Base-by-base conservation (phyloP, 495 filamentous ascomycete species). In the Penicillium manginii region DNA sequence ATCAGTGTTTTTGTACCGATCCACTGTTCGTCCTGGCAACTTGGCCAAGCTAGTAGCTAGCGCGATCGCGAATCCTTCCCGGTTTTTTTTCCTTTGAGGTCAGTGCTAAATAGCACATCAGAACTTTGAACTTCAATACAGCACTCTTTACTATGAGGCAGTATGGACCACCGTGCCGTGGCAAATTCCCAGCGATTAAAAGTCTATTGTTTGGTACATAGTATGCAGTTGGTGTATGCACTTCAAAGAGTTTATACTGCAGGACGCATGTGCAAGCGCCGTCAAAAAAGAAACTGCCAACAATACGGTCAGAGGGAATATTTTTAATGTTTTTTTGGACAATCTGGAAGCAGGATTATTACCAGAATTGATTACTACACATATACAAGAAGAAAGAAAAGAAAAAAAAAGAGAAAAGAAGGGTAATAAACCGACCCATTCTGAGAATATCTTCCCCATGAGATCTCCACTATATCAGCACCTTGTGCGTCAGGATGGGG, bases 11-110 rank as follows among this genome's bases (percentile, higher is more conserved):
- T 14, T 15, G n/a, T 26, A 9, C 19, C 45, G 45, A 47, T 47
- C 45, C 45, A 47, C 45, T 47, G 45, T 47, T 47, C 45, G 45
- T 47, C 45, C 45, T 10, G 21, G 45, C 21, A 23, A 47, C 19
- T 47, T 47, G 15, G 45, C 45, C 45, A 22, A 11, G 15, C 45
- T 26, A 23, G 45, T 14, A 26, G 8, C 21, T 47, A 47, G 45
- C 15, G 45, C 45, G 45, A 47, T 47, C 45, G 45, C 21, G 22
- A 47, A 47, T 47, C 45, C 19, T 26, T 47, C 15, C 15, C 19
- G 17, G 42, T 22, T 45, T 45, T 22, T 0, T 14, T 14, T 42
- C 7, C 14, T 15, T 42, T 8, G 7, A n/a, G n/a, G n/a, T n/a
- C n/a, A n/a, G n/a, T n/a, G n/a, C n/a, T n/a, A n/a, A 18, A 17